These are phyloP conservation scores for Dothideomycetes sp. DNA, from an alignment of 2,329 filamentous ascomycete genomes.

Conservation along the genomic window DNA sequence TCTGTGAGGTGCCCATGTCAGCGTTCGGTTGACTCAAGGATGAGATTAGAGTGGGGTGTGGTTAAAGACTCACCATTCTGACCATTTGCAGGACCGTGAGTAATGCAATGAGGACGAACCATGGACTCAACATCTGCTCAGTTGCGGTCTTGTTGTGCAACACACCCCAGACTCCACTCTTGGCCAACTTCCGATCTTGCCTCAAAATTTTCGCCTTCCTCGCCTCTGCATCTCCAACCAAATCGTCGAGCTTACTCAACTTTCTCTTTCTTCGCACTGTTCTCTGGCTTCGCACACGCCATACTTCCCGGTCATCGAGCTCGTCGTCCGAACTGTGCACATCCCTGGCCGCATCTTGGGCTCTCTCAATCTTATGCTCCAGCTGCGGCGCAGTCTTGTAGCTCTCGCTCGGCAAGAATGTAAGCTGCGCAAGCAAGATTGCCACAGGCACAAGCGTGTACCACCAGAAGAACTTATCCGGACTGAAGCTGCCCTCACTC, in stretches of 20 bases:
- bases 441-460: constrained; percentile 35
- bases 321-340: constrained; percentile 48
- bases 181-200: constrained; percentile 11
- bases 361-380: constrained; percentile 67
- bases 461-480: constrained; percentile 36
- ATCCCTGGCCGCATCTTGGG: constrained; percentile 40
- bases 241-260: constrained; percentile 44
- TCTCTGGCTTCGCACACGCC: constrained; percentile 41
- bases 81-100: constrained; percentile 52
- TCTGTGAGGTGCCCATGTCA: too few species aligned
- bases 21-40: too few species aligned
- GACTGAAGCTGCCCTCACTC: constrained; percentile 28
- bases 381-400: constrained; percentile 59
- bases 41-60: constrained; percentile 51
- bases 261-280: constrained; percentile 52
- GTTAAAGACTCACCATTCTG: constrained; percentile 15
- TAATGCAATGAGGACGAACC: constrained; percentile 74
- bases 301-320: constrained; percentile 44
- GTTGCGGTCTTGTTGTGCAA: constrained; percentile 62
- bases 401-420: constrained; percentile 33
- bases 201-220: constrained; percentile 44
- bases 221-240: constrained; percentile 54
- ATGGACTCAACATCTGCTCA: constrained; percentile 65
- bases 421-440: constrained; percentile 32
- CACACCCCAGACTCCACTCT: constrained; percentile 74